Evolutionary conservation across 73 alveolate genomes (phyloP).

Genomic region (Durusdinium trenchii): DNA sequence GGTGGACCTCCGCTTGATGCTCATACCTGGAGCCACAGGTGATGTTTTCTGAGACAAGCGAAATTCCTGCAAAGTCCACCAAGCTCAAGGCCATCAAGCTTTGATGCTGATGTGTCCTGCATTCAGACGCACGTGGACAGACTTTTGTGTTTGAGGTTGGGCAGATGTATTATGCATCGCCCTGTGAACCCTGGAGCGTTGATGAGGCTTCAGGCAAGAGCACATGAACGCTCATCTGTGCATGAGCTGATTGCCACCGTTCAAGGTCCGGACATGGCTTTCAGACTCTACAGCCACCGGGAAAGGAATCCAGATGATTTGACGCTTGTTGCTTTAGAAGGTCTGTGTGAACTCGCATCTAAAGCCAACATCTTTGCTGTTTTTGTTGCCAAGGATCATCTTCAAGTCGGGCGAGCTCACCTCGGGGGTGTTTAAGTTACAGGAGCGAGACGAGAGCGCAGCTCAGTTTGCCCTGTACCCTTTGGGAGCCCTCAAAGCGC

Average conservation of each 20-base stretch:
- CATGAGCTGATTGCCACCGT: background rate
- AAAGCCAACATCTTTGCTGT: too few species aligned
- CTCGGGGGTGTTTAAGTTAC: slow-evolving; percentile 65
- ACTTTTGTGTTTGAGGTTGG: slow-evolving; percentile 24
- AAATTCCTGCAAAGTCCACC: slow-evolving; percentile 59
- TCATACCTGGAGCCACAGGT: slow-evolving; percentile 4
- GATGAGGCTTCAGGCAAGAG: background rate
- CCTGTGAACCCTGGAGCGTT: slow-evolving; percentile 42
- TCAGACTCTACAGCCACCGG: slow-evolving; percentile 53
- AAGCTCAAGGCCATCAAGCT: slow-evolving; percentile 40
- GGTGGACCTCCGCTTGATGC: background rate
- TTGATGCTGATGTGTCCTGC: background rate
- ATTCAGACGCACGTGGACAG: background rate
- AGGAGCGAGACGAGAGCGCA: slow-evolving; percentile 70
- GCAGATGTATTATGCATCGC: slow-evolving; percentile 64
- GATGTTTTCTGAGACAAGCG: slow-evolving; percentile 54
- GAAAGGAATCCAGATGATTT: slow-evolving; percentile 45
- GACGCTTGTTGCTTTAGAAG: slow-evolving; percentile 5
- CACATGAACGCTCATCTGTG: background rate
- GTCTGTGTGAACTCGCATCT: background rate
- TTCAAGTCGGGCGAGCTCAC: slow-evolving; percentile 65
- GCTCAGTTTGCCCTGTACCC: background rate
- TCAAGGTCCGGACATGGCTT: slow-evolving; percentile 59
- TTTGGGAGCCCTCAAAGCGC: too few species aligned
- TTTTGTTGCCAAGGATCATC: slow-evolving; percentile 35